Evolutionary conservation across 352 stramenopile species (phyloP), one percentile per base, ranked within the genome.

Genomic region (Poterioochromonas sp.): DNA sequence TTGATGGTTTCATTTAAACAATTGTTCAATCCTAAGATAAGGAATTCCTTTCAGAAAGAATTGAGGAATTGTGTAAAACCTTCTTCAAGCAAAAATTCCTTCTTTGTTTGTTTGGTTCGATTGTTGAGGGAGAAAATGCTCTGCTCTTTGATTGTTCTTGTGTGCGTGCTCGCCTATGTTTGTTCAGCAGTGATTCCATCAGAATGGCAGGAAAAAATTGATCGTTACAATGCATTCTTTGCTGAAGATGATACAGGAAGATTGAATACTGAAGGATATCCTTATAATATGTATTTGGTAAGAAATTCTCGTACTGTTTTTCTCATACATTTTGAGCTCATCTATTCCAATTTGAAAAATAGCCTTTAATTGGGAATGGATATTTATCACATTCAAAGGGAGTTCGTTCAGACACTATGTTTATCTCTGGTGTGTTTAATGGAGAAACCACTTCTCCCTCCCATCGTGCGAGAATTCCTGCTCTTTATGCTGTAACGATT

Each of bases 371-470:
- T 12, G 63, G 63, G 8, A 73, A 73, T 49, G 63, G 63, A 15
- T 73, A 73, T 49, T 29, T 73, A 5, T 47, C 20, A 41, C 63
- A 73, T 73, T 26, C 20, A 26, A 73, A 73, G 35, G 63, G 63
- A 34, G 63, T 73, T 40, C 29, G 63, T 5, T 47, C 29, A n/a
- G 63, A 73, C 32, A 51, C 34, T 12, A 47, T 47, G 29, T 73
- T 34, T 32, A 73, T 73, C 29, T 73, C 63, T 26, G 63, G 63
- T 73, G 20, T 73, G 2, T 73, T 47, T 49, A 73, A 73, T 73
- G 37, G 37, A 15, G 29, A 73, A 29, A 73, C 63, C 2, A 73
- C 63, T 26, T 32, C 8, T 49, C 63, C 63, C 11, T 73, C 63
- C 40, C 63, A 73, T 49, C 63, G 63, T 49, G 63, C 63, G 15